A percentile compares a stretch with the other conserved stretches of the same genome.
Evolutionary conservation across 1,284 basidiomycete species (phyloP).

Genomic region (Leccinum idahoense): DNA sequence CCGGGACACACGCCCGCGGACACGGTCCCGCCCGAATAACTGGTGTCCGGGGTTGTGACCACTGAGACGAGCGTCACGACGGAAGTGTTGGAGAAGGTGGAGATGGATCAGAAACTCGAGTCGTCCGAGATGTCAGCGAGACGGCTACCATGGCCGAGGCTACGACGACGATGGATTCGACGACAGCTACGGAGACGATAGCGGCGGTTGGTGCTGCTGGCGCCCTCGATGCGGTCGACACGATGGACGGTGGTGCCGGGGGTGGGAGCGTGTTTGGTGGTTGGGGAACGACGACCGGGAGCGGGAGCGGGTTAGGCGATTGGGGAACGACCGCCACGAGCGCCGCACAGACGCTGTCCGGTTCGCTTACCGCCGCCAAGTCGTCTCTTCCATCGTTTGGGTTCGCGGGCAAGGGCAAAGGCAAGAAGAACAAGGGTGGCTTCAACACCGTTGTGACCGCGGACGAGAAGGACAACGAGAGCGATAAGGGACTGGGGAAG

Average conservation of each 20-base stretch:
- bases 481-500: too few relatives aligned
- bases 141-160: too few relatives aligned
- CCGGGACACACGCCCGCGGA: too few relatives aligned
- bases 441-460: too few relatives aligned
- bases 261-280: background rate
- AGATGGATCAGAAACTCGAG: too few relatives aligned
- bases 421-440: slow-evolving; percentile 8
- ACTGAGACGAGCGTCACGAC: too few relatives aligned
- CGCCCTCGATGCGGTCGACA: background rate
- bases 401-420: background rate
- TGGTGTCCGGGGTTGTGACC: too few relatives aligned
- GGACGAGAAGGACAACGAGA: too few relatives aligned
- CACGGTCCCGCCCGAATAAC: too few relatives aligned
- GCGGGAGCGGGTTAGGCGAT: background rate
- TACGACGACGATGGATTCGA: background rate
- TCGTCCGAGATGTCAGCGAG: too few relatives aligned
- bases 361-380: background rate
- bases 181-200: background rate
- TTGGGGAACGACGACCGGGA: background rate
- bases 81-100: too few relatives aligned
- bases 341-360: background rate
- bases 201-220: background rate
- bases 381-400: background rate
- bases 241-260: background rate
- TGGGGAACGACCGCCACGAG: background rate